Conservation (phyloP, 208 protist species). For the Trypanosoma platydactyli region DNA sequence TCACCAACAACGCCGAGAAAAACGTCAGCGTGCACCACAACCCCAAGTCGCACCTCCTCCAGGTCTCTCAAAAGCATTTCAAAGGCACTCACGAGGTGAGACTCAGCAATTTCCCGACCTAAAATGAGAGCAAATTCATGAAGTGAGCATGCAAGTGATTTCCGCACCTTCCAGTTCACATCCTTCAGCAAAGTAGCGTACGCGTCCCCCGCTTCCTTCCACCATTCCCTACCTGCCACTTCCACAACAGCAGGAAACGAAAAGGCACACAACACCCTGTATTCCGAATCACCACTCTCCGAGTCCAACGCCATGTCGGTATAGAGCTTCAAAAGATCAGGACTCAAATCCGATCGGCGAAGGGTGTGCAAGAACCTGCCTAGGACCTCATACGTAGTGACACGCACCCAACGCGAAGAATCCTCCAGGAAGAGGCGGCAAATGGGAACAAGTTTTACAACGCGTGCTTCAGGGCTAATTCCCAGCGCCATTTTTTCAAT, state of each 20-base stretch:
- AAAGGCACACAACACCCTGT: slow-evolving; percentile 93
- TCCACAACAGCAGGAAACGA: slow-evolving; percentile 94
- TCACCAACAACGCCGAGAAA: slow-evolving; percentile 78
- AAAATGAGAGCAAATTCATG: slow-evolving; percentile 94
- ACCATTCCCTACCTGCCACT: slow-evolving; percentile 81
- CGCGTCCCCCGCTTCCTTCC: slow-evolving; percentile 87
- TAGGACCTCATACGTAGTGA: slow-evolving; percentile 86
- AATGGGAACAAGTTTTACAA: slow-evolving; percentile 61
- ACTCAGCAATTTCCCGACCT: slow-evolving; percentile 85
- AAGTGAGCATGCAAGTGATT: slow-evolving; percentile 92
- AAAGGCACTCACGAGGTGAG: slow-evolving; percentile 86
- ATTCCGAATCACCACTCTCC: slow-evolving; percentile 86
- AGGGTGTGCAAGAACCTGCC: slow-evolving; percentile 93
- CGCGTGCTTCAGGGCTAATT: slow-evolving; percentile 57
- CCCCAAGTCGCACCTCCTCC: slow-evolving; percentile 95
- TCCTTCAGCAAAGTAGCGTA: slow-evolving; percentile 94
- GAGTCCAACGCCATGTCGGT: slow-evolving; percentile 92
- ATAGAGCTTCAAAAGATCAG: slow-evolving; percentile 84
- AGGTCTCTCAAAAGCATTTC: slow-evolving; percentile 94
- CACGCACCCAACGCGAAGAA: slow-evolving; percentile 93
- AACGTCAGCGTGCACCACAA: slow-evolving; percentile 78
- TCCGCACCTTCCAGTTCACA: slow-evolving; percentile 95
- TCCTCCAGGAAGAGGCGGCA: slow-evolving; percentile 82
- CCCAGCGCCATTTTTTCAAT: slow-evolving; percentile 71
- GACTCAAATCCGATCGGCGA: slow-evolving; percentile 73